Conservation (phyloP, 2,329 filamentous ascomycete species). For the Trichoderma harzianum region DNA sequence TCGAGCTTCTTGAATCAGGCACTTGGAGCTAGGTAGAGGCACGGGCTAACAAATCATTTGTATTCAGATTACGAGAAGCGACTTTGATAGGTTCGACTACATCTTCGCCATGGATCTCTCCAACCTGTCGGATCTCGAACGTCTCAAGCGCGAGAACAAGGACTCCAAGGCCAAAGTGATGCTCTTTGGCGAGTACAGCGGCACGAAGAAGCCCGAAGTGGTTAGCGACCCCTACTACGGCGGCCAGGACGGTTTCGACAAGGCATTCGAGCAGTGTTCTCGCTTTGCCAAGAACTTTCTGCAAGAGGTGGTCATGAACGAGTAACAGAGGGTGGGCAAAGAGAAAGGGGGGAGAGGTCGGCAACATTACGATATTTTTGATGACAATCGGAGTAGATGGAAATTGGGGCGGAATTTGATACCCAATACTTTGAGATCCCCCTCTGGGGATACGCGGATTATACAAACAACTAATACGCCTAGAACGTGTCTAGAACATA, state of each 20-base stretch:
- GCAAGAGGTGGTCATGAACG: constrained; percentile 45
- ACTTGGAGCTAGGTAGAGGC: too few relatives aligned
- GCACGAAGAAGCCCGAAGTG: constrained; percentile 61
- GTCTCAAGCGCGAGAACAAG: constrained; percentile 56
- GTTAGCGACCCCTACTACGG: constrained; percentile 92
- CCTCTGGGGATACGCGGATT: neutral
- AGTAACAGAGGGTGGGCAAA: neutral
- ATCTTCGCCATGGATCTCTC: constrained; percentile 90
- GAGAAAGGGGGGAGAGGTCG: neutral
- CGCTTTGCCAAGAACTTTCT: constrained; percentile 77
- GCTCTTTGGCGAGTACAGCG: constrained; percentile 81
- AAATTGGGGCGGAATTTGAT: constrained; percentile 6
- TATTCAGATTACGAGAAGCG: constrained; percentile 52
- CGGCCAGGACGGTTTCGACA: constrained; percentile 74
- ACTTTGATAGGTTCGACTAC: constrained; percentile 87
- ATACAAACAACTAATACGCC: constrained; percentile 2
- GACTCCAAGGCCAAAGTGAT: constrained; percentile 63
- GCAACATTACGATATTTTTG: neutral
- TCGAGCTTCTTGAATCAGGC: neutral
- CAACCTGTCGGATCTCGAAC: constrained; percentile 70
- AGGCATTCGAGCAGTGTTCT: constrained; percentile 79
- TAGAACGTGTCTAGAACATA: constrained; percentile 6
- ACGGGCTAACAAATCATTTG: neutral
- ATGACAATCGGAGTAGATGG: constrained; percentile 11
- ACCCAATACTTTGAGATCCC: constrained; percentile 1